Evolutionary conservation across 2,329 filamentous ascomycete species (phyloP).

Genomic region (Thermoascus crustaceus): DNA sequence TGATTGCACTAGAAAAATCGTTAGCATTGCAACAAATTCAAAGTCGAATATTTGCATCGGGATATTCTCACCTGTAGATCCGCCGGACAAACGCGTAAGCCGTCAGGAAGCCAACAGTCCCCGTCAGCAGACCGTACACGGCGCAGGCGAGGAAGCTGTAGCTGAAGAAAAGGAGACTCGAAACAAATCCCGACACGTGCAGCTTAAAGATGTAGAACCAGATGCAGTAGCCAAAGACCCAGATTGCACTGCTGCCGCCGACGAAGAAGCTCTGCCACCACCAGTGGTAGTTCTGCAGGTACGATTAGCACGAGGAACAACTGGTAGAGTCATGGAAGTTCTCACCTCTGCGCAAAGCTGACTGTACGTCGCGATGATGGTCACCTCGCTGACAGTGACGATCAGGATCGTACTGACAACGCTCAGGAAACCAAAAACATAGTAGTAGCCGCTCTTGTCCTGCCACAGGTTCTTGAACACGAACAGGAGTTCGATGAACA

Average conservation of each 20-base stretch:
- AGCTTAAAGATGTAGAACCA: slow-evolving; percentile 80
- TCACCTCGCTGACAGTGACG: slow-evolving; percentile 72
- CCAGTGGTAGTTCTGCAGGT: slow-evolving; percentile 76
- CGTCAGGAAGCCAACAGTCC: slow-evolving; percentile 76
- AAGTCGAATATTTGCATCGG: too few species aligned
- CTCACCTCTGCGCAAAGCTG: slow-evolving; percentile 68
- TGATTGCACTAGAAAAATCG: slow-evolving; percentile 5
- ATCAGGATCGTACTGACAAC: slow-evolving; percentile 65
- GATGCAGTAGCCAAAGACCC: slow-evolving; percentile 73
- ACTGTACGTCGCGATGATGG: slow-evolving; percentile 72
- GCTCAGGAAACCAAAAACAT: slow-evolving; percentile 78
- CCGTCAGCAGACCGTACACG: slow-evolving; percentile 72
- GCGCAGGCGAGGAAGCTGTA: slow-evolving; percentile 76
- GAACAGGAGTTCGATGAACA: slow-evolving; percentile 81
- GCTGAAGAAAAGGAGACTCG: slow-evolving; percentile 72
- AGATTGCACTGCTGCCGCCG: slow-evolving; percentile 66
- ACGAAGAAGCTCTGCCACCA: slow-evolving; percentile 86
- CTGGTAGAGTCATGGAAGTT: too few species aligned
- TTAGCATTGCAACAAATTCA: too few species aligned
- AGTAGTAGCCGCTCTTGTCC: slow-evolving; percentile 87
- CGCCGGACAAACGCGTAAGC: slow-evolving; percentile 76
- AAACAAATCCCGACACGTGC: slow-evolving; percentile 72
- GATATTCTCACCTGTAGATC: slow-evolving; percentile 62
- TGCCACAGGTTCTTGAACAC: slow-evolving; percentile 84
- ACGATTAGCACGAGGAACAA: too few species aligned